Evolutionary conservation across 352 stramenopile species (phyloP), one percentile per base, ranked within the genome.

Genomic region (Albugo candida): DNA sequence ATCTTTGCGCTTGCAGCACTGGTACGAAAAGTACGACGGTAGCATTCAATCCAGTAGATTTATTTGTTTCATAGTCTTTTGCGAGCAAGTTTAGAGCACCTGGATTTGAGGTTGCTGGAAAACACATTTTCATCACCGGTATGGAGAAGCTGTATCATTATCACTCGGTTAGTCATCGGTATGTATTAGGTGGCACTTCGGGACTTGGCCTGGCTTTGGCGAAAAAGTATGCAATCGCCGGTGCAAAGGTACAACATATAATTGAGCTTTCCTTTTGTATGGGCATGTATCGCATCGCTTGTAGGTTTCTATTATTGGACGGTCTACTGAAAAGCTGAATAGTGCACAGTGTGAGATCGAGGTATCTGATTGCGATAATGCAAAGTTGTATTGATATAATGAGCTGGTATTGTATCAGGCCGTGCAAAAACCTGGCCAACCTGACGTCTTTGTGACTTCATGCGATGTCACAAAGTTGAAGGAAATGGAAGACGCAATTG

Each of bases 391-490:
- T 50, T 86, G 12, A 68, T n/a, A n/a, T n/a, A n/a, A n/a, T n/a
- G n/a, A n/a, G n/a, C n/a, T n/a, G n/a, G n/a, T n/a, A n/a, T n/a
- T 20, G 63, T 83, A 12, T 61, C 60, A 5, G 69, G 73, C 18
- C 76, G 85, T 55, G 45, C 43, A 13, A 67, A 79, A 54, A 79
- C 88, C 37, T 62, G 83, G 38, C 49, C 46, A 41, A 13, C 17
- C 6, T 24, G 38, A 41, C 6, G 74, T 88, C 20, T 88, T 87
- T 57, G 64, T 64, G 21, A 60, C 81, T 50, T 83, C 73, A 34
- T 79, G 64, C 40, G 78, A 92, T 36, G 75, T 92, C 31, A 69
- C 70, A 18, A 57, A 76, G 54, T 77, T 68, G 37, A 54, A 57
- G 24, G 70, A 62, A 17, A 65, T 92, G 20, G 47, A 82, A 54